Conservation (phyloP, 345 rosid species). For the Microthlaspi erraticum region DNA sequence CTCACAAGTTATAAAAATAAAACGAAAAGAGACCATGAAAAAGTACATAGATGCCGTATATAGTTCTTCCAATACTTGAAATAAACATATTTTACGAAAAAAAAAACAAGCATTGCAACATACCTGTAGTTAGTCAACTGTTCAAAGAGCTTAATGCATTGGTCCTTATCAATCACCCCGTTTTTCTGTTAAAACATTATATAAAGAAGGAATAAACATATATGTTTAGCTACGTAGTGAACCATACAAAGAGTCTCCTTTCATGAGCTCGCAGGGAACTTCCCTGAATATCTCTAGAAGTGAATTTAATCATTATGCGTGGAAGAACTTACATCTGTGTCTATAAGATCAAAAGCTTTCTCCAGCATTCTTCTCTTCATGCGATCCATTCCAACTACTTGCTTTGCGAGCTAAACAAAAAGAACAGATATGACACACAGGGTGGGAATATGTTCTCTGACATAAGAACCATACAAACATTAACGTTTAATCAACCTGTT, state of each 20-base stretch:
- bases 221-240: conserved; percentile 23
- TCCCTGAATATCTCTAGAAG: conserved; percentile 24
- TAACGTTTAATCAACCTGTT: conserved; percentile 61
- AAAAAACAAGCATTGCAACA: conserved; percentile 13
- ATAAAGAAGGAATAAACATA: not conserved
- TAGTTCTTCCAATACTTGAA: not conserved
- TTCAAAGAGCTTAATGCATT: conserved; percentile 78
- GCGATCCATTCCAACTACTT: conserved; percentile 78
- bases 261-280: not conserved
- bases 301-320: conserved; percentile 10
- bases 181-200: conserved; percentile 53
- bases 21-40: conserved; percentile 14
- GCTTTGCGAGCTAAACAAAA: conserved; percentile 80
- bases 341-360: conserved; percentile 86
- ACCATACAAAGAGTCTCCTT: too few relatives aligned
- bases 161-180: conserved; percentile 71
- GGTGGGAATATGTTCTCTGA: conserved; percentile 2
- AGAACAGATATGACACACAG: conserved; percentile 12
- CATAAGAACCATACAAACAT: conserved; percentile 20
- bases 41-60: not conserved
- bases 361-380: conserved; percentile 66
- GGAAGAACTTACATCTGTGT: conserved; percentile 64
- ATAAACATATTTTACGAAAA: not conserved
- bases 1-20: conserved; percentile 7
- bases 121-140: conserved; percentile 91